phyloP scores from a whole-genome alignment of 2,329 filamentous ascomycete species.

The Xenoacremonium recifei region DNA sequence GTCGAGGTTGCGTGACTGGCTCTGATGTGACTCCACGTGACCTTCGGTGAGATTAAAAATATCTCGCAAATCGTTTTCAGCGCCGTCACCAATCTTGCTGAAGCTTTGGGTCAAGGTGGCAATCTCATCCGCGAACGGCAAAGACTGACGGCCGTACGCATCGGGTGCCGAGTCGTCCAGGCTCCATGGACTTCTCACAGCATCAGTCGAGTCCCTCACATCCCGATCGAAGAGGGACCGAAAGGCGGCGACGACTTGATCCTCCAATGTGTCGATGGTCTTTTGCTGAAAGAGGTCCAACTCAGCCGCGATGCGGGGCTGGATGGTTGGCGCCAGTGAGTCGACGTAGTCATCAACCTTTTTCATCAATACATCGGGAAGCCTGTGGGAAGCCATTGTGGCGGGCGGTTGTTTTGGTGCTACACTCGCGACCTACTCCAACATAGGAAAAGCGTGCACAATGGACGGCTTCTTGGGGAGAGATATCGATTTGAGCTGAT shows the following conservation, averaged over 20 bases:
- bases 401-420: too few species aligned
- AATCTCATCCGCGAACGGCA: slow-evolving; percentile 47
- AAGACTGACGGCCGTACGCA: slow-evolving; percentile 38
- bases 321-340: slow-evolving; percentile 45
- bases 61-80: slow-evolving; percentile 40
- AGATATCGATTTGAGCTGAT: too few species aligned
- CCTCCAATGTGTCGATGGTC: slow-evolving; percentile 45
- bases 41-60: slow-evolving; percentile 44
- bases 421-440: too few species aligned
- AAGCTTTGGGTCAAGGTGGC: slow-evolving; percentile 40
- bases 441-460: too few species aligned
- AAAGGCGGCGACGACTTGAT: slow-evolving; percentile 44
- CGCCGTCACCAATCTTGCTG: slow-evolving; percentile 38
- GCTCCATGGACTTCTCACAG: slow-evolving; percentile 13
- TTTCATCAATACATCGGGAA: slow-evolving; percentile 42
- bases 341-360: slow-evolving; percentile 47
- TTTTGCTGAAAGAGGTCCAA: slow-evolving; percentile 43
- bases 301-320: slow-evolving; percentile 44
- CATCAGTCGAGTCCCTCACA: slow-evolving; percentile 10
- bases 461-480: too few species aligned
- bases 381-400: slow-evolving; percentile 35
- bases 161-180: slow-evolving; percentile 37
- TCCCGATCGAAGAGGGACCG: slow-evolving; percentile 42
- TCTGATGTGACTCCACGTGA: slow-evolving; percentile 14
- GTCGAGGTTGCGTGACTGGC: slow-evolving; percentile 27